A percentile compares a stretch with the other conserved stretches of the same genome.
Conservation (phyloP, 2,329 filamentous ascomycete species). For the Fusarium secorum region DNA sequence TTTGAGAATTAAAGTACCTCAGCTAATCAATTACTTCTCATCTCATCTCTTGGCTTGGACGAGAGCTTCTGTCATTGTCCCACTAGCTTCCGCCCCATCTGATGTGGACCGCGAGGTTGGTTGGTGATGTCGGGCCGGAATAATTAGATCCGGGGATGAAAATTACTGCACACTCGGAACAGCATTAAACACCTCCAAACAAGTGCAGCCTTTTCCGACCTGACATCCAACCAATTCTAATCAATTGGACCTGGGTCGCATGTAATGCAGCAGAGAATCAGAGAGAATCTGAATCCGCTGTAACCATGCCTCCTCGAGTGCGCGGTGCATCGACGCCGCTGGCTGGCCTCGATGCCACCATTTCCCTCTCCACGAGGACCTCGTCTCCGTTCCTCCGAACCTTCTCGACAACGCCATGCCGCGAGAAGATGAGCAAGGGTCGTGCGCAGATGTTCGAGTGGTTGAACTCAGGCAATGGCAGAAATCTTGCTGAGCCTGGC, state of each 20-base stretch:
- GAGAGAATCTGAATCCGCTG: conserved; percentile 27
- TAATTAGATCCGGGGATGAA: conserved; percentile 26
- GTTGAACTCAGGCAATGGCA: conserved; percentile 44
- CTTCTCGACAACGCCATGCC: conserved; percentile 53
- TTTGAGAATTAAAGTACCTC: background rate
- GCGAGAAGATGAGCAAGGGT: conserved; percentile 48
- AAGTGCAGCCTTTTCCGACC: conserved; percentile 17
- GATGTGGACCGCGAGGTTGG: background rate
- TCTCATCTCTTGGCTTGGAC: background rate
- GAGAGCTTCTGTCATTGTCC: background rate
- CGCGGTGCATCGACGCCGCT: conserved; percentile 42
- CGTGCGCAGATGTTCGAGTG: conserved; percentile 52
- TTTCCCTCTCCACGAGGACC: conserved; percentile 23
- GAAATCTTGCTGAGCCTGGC: conserved; percentile 36
- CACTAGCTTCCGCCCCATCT: background rate
- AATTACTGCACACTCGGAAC: conserved; percentile 27
- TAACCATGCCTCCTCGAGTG: conserved; percentile 47
- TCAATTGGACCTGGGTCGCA: conserved; percentile 39
- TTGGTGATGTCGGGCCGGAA: conserved; percentile 4
- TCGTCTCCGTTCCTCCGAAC: conserved; percentile 39
- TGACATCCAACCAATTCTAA: conserved; percentile 34
- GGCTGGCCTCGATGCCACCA: conserved; percentile 43
- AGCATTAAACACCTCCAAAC: conserved; percentile 18
- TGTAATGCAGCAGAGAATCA: conserved; percentile 35
- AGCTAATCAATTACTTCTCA: background rate